These are phyloP conservation scores for Halenospora varia DNA, from an alignment of 495 filamentous ascomycete genomes.

Conservation along the genomic window DNA sequence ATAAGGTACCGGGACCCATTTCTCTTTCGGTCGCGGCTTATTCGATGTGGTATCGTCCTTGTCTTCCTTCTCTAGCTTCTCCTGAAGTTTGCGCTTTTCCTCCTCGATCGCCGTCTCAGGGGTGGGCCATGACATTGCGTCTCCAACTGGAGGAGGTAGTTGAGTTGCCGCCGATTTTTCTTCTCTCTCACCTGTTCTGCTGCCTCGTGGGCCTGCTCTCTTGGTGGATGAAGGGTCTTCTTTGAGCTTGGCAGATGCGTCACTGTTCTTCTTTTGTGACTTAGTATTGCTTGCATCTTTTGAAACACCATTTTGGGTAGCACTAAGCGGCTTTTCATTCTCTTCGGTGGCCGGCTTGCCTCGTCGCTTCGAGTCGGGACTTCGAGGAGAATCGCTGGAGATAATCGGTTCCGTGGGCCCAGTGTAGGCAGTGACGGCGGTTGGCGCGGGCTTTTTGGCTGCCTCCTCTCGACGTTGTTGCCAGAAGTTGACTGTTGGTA, in stretches of 20 bases:
- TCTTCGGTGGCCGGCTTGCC: conserved; percentile 24
- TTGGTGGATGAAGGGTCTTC: conserved; percentile 36
- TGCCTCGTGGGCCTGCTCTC: conserved; percentile 41
- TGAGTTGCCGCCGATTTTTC: conserved; percentile 33
- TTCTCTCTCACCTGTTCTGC: conserved; percentile 44
- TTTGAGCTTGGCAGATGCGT: conserved; percentile 44
- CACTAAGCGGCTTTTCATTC: conserved; percentile 18
- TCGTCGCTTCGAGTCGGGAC: conserved; percentile 27
- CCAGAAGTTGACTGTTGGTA: conserved; percentile 85
- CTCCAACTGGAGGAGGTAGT: conserved; percentile 60
- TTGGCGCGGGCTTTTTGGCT: conserved; percentile 55
- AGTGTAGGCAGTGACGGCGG: conserved; percentile 12
- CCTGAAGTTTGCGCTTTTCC: conserved; percentile 64
- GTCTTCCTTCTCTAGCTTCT: conserved; percentile 58
- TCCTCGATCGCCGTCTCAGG: conserved; percentile 73
- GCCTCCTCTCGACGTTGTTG: conserved; percentile 67
- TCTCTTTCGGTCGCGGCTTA: conserved; percentile 61
- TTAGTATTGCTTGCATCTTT: conserved; percentile 31
- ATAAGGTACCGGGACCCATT: conserved; percentile 69
- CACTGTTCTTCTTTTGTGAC: conserved; percentile 43
- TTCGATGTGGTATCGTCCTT: conserved; percentile 49
- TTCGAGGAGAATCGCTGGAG: neutral
- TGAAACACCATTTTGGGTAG: conserved; percentile 7
- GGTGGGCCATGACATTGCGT: conserved; percentile 83
- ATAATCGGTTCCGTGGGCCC: neutral